Evolutionary conservation across 192 early-diverging fungal genomes (phyloP), one percentile per base, ranked within the genome.

Genomic region (Coemansia asiatica): DNA sequence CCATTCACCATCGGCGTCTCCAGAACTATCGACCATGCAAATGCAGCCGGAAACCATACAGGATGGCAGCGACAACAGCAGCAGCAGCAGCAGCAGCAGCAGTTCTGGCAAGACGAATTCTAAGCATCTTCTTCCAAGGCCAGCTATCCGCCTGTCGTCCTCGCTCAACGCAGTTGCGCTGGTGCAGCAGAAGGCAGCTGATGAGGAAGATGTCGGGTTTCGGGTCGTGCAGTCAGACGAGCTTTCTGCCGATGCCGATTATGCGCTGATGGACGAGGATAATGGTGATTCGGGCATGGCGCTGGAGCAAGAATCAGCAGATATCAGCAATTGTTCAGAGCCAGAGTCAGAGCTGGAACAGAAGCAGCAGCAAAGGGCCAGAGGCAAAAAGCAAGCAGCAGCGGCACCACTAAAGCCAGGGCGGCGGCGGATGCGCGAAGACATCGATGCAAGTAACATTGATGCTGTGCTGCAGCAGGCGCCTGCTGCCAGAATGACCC

Each of bases 401-500:
- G 31, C 31, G 16, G 56, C 28, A 15, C 10, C 56, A 23, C 31
- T 29, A 29, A n/a, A n/a, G n/a, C 40, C 28, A 28, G 29, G 49
- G 19, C 58, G 38, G n/a, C 56, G 49, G 44, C 56, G 36, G 44
- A 25, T 44, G 49, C 71, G 65, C 2, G 55, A 67, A 49, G 38
- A 48, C 31, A 60, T 64, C 36, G 62, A 61, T 36, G 40, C 47
- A 22, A 46, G 47, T 6, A 50, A 27, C 10, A 63, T 73, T 18
- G 73, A 69, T 19, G 26, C 44, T 22, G 64, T 69, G n/a, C 64
- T 64, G 50, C 38, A 61, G 61, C 63, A 67, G 12, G 63, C 57
- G 19, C 64, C 76, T 6, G 27, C 76, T 6, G 27, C 15, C 38
- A 67, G 76, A 26, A 74, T 79, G 64, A 79, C 76, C 26, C 63